Evolutionary conservation across 768 basidiomycete species (phyloP).

Genomic region (Lyophyllum atratum): DNA sequence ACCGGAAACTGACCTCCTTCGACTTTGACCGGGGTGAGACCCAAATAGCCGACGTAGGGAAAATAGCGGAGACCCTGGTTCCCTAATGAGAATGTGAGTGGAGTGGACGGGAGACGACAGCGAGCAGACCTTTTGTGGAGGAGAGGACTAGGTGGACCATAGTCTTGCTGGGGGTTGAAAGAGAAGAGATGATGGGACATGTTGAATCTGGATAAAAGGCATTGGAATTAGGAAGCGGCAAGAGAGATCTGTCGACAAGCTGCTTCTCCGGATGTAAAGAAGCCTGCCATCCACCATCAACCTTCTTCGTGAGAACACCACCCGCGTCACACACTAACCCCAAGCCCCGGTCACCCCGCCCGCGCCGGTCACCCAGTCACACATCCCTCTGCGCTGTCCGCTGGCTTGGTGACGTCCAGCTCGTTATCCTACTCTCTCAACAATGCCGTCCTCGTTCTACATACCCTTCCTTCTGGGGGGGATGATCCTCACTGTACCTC

Average conservation of each 20-base stretch:
- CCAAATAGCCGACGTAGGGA: constrained; percentile 77
- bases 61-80: constrained; percentile 73
- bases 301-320: constrained; percentile 33
- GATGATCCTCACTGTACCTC: constrained; percentile 84
- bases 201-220: constrained; percentile 43
- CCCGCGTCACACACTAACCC: constrained; percentile 23
- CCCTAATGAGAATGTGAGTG: constrained; percentile 35
- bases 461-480: constrained; percentile 83
- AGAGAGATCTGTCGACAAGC: constrained; percentile 34
- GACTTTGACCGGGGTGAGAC: constrained; percentile 76
- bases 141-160: constrained; percentile 75
- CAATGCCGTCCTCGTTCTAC: constrained; percentile 69
- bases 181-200: constrained; percentile 29
- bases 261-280: constrained; percentile 34
- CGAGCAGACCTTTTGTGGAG: constrained; percentile 53
- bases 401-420: constrained; percentile 8
- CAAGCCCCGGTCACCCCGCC: constrained; percentile 14
- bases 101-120: background rate
- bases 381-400: constrained; percentile 4
- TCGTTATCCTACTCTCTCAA: constrained; percentile 14
- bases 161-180: constrained; percentile 25
- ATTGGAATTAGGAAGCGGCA: constrained; percentile 38
- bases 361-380: background rate
- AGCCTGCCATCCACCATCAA: constrained; percentile 11
- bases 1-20: constrained; percentile 61